Percentiles rank a stretch among this genome's conserved stretches.
These are phyloP conservation scores for Solanum stenotomum DNA, from an alignment of 257 asterid genomes.

Conservation along the genomic window DNA sequence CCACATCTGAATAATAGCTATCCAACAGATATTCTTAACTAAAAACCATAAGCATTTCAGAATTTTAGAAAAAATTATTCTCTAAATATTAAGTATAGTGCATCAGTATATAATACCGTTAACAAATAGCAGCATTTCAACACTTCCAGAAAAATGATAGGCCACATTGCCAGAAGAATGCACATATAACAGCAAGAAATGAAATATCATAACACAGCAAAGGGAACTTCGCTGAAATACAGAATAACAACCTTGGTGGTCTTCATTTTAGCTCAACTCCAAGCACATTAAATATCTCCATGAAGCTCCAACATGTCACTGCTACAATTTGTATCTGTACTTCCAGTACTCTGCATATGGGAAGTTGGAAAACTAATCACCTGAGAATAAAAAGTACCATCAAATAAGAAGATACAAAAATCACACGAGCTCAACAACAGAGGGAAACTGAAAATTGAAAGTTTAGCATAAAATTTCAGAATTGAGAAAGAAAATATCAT, in stretches of 20 bases:
- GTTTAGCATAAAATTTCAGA: neutral
- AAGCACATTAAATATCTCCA: neutral
- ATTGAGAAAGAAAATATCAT: neutral
- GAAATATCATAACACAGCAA: neutral
- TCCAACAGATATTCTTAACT: neutral
- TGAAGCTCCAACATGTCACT: neutral
- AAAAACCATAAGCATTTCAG: neutral
- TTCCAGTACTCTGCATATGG: neutral
- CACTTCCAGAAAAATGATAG: neutral
- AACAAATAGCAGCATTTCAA: neutral
- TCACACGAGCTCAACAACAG: neutral
- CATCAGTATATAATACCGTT: neutral
- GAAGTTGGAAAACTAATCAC: neutral
- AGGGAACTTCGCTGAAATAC: neutral
- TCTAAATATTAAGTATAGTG: neutral
- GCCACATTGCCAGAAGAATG: neutral
- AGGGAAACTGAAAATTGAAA: neutral
- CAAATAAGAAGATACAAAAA: neutral
- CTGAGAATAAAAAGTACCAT: neutral
- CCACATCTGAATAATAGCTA: neutral
- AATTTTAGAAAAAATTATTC: neutral
- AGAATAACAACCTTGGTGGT: neutral
- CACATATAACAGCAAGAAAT: neutral
- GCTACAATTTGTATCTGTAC: neutral
- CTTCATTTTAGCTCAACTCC: slow-evolving; percentile 1